Conservation (phyloP, 179 eudicot species). For the Spinacia oleracea region DNA sequence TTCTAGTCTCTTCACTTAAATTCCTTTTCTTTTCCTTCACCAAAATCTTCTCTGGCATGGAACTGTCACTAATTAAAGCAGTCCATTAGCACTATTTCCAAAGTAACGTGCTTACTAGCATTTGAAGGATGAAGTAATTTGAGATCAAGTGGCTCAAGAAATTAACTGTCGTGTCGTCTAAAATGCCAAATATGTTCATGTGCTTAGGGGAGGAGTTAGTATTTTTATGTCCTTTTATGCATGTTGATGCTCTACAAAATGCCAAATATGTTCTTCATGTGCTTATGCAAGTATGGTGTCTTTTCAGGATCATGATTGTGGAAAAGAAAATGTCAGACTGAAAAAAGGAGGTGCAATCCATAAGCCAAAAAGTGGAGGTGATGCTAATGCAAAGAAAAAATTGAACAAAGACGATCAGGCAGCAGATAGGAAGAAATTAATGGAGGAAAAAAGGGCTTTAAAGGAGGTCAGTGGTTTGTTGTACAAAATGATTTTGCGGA, state of each 20-base stretch:
- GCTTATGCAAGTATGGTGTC: conserved; percentile 8
- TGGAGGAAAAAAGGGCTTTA: conserved; percentile 59
- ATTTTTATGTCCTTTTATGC: neutral
- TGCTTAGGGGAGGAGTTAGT: too few relatives aligned
- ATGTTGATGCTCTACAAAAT: neutral
- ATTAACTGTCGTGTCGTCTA: neutral
- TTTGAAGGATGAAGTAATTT: neutral
- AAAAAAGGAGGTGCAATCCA: conserved; percentile 21
- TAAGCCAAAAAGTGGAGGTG: conserved; percentile 29
- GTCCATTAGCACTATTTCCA: neutral
- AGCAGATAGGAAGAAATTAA: conserved; percentile 42
- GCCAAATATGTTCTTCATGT: neutral
- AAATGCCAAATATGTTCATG: too few relatives aligned
- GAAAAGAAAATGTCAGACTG: conserved; percentile 31
- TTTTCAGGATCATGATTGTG: conserved; percentile 37
- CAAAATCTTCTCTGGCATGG: neutral
- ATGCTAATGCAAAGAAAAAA: conserved; percentile 32
- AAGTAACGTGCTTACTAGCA: neutral
- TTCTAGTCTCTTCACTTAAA: neutral
- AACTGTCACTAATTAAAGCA: neutral
- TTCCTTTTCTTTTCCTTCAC: neutral
- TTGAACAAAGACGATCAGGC: conserved; percentile 26
- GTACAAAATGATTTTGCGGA: conserved; percentile 10
- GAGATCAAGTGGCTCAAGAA: neutral
- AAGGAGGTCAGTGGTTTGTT: conserved; percentile 57